Base-by-base conservation (phyloP, 2,329 filamentous ascomycete species). In the Penicillium aurantiogriseum region DNA sequence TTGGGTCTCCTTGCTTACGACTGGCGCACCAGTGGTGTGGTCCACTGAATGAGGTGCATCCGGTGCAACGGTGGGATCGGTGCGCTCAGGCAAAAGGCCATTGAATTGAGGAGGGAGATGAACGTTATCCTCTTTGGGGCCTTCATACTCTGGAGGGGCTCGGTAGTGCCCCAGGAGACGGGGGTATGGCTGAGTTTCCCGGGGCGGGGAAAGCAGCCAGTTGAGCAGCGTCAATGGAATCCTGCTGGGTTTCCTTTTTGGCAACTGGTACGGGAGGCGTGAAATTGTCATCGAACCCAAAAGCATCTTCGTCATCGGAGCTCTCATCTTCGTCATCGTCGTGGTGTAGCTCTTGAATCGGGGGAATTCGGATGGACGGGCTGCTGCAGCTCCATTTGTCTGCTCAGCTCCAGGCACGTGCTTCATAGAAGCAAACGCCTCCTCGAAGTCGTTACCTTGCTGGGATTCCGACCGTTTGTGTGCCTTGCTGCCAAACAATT, bases 271-370 rank as follows among this genome's bases (percentile, higher is more conserved):
- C 82, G 31, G 84, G 83, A 15, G 90, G 86, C 0, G 89, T 88
- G 71, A 97, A 97, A 73, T 97, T 88, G 70, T 99, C 94, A 49
- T 95, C 93, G 70, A 97, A 97, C 0, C 92, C 91, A 66, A 77
- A 57, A 31, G 69, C 69, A 7, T 67, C 78, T 42, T 90, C 91
- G 48, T 85, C 84, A 47, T 91, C 90, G 58, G 85, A 89, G 54
- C 87, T 88, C 31, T 88, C 88, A 57, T 95, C 91, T 31, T 89
- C 92, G n/a, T 95, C 88, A 25, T 93, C 90, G 56, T 92, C 89
- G 31, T 86, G 83, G 60, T 90, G 88, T 57, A 97, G 77, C 71
- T 93, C 91, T n/a, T 88, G 87, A 59, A 97, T 96, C 0, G 93
- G 94, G 33, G 94, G 70, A 97, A 97, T 71, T 97, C 94, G 23